Conservation (phyloP, 371 early-diverging fungal genomes). For the Mortierella sp. region DNA sequence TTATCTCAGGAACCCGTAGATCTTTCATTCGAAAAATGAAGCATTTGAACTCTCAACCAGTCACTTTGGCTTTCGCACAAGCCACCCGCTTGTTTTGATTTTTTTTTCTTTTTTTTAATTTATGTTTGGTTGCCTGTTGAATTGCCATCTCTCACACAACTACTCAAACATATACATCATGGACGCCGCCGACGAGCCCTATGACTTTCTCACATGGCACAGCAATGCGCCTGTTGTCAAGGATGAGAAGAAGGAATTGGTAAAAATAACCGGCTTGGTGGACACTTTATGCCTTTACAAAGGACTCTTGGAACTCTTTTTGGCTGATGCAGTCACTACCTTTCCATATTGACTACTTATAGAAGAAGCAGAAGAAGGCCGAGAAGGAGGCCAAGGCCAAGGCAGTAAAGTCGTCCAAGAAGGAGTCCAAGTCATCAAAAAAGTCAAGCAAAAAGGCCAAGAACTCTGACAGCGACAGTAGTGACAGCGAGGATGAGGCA, state of each 20-base stretch:
- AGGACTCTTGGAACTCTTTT: neutral
- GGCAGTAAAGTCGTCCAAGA: constrained; percentile 22
- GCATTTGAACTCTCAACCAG: neutral
- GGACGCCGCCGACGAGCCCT: constrained; percentile 49
- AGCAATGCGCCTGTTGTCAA: constrained; percentile 56
- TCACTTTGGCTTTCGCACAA: neutral
- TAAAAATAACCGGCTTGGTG: neutral
- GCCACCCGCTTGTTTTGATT: constrained; percentile 18
- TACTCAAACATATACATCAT: constrained; percentile 11
- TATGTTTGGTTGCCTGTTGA: neutral
- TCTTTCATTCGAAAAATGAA: constrained; percentile 1
- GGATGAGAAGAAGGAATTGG: constrained; percentile 51
- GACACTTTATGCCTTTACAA: neutral
- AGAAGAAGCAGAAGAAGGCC: constrained; percentile 59
- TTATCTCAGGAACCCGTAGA: neutral
- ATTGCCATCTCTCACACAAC: neutral
- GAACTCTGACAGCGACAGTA: constrained; percentile 60
- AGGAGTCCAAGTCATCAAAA: constrained; percentile 31
- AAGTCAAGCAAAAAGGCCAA: constrained; percentile 50
- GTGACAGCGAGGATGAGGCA: constrained; percentile 50
- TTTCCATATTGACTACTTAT: neutral
- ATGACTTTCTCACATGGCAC: constrained; percentile 55
- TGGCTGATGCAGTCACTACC: neutral
- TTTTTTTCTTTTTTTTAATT: constrained; percentile 15
- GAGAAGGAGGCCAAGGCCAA: constrained; percentile 29